phyloP scores from a whole-genome alignment of 2,329 filamentous ascomycete genomes.

The Penicillium thymicola region DNA sequence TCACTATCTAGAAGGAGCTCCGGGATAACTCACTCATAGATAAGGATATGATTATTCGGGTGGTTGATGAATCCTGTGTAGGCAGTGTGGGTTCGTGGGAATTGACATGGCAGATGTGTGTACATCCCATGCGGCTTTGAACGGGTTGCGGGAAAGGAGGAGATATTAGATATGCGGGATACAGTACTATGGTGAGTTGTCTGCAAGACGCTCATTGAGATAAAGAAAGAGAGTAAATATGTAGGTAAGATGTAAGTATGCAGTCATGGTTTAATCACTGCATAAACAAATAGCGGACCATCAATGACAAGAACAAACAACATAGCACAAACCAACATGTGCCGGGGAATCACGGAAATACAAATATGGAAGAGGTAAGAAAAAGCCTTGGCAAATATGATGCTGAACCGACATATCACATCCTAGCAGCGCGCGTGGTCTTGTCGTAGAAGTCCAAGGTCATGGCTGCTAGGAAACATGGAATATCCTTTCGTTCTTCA shows the following conservation, averaged over 20 bases:
- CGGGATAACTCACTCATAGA: too few relatives aligned
- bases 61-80: too few relatives aligned
- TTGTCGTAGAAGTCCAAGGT: slow-evolving; percentile 89
- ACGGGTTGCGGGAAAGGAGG: too few relatives aligned
- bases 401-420: slow-evolving; percentile 19
- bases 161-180: background rate
- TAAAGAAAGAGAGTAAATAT: background rate
- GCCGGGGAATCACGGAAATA: slow-evolving; percentile 29
- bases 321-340: slow-evolving; percentile 23
- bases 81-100: too few relatives aligned
- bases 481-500: slow-evolving; percentile 86
- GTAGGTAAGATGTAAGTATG: background rate
- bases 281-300: background rate
- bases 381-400: background rate
- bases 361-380: slow-evolving; percentile 9
- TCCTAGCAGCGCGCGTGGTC: slow-evolving; percentile 41
- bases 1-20: too few relatives aligned
- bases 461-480: slow-evolving; percentile 84
- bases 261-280: background rate
- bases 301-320: slow-evolving; percentile 3
- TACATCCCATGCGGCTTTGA: too few relatives aligned
- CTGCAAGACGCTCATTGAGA: background rate
- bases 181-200: background rate
- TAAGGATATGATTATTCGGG: too few relatives aligned
- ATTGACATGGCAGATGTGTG: too few relatives aligned